Base-by-base conservation (phyloP, 257 asterid genomes). In the Apocynum venetum region DNA sequence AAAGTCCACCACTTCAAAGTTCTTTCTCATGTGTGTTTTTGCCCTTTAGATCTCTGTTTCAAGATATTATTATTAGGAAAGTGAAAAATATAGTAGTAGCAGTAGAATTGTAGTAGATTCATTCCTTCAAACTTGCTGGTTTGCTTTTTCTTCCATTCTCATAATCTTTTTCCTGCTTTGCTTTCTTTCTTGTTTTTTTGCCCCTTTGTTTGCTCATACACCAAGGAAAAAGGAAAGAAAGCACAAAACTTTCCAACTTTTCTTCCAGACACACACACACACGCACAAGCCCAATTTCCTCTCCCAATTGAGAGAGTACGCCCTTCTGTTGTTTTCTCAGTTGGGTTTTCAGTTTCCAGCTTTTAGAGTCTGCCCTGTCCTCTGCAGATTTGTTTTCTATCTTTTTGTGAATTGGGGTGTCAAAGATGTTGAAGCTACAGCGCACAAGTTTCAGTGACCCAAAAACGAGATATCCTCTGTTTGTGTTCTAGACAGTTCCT, bases 1-100 rank as follows among this genome's bases (percentile, higher is more conserved):
- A 92, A 71, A 84, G 3, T 79, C 76, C 86, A 83, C 93, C 97
- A 89, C 89, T 91, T 74, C 85, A 71, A 2, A 49, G 25, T 14
- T 72, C 55, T 47, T 79, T 82, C 80, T 80, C 79, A n/a, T 38
- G 73, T 65, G 80, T 73, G 71, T 73, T 83, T 59, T 74, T 31
- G 71, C 60, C 72, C 79, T 68, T 41, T 49, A 76, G 85, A 79
- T 77, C 88, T 86, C 78, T 79, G 79, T 80, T 80, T 71, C 73
- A 35, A 59, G 44, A 66, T 68, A 77, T 49, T 77, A 40, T 47
- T 4, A 55, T 55, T 55, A 2, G 71, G 9, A 14, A 44, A 44
- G 49, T 7, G 46, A 35, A 14, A 72, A 31, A 31, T 15, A 66
- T 60, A 43, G 20, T 48, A 59, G 66, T 51, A 65, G 73, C 72